Conservation (phyloP, 495 filamentous ascomycete species). For the Bombardia bombarda region DNA sequence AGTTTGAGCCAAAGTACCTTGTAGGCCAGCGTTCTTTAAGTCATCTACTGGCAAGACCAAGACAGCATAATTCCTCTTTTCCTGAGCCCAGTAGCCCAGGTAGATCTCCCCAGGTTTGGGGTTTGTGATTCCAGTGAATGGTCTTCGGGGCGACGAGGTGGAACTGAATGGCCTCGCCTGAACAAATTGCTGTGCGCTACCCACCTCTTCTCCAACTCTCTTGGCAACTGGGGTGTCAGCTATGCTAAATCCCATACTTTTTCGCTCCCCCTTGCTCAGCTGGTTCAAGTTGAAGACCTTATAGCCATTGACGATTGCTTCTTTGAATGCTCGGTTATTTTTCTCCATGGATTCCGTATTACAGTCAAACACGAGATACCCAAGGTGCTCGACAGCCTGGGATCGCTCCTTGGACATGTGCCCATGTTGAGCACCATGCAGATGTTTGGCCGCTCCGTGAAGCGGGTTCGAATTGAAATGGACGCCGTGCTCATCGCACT, state of each 20-base stretch:
- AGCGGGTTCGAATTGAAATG: conserved; percentile 34
- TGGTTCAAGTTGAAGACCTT: conserved; percentile 21
- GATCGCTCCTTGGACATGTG: conserved; percentile 22
- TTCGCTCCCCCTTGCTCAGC: conserved; percentile 13
- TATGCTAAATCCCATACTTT: too few species aligned
- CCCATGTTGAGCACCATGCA: conserved; percentile 27
- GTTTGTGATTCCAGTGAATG: conserved; percentile 3
- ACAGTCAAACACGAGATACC: conserved; percentile 29
- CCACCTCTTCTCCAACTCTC: too few species aligned
- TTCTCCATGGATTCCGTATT: conserved; percentile 10
- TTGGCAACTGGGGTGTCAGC: too few species aligned
- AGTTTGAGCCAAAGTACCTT: conserved; percentile 20
- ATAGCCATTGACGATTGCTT: conserved; percentile 23
- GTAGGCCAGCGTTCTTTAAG: conserved; percentile 21
- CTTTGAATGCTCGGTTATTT: conserved; percentile 28
- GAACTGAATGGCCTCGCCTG: not conserved
- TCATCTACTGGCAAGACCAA: conserved; percentile 33
- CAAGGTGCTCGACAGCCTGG: conserved; percentile 25
- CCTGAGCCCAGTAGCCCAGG: conserved; percentile 22
- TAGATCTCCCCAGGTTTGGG: conserved; percentile 24
- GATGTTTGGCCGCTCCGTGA: conserved; percentile 34
- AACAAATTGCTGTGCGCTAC: too few species aligned
- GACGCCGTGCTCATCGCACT: conserved; percentile 33
- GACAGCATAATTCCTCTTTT: conserved; percentile 25
- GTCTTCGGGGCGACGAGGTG: conserved; percentile 1